Evolutionary conservation across 495 filamentous ascomycete species (phyloP), one percentile per base, ranked within the genome.

Genomic region (Penicillium pulvis): DNA sequence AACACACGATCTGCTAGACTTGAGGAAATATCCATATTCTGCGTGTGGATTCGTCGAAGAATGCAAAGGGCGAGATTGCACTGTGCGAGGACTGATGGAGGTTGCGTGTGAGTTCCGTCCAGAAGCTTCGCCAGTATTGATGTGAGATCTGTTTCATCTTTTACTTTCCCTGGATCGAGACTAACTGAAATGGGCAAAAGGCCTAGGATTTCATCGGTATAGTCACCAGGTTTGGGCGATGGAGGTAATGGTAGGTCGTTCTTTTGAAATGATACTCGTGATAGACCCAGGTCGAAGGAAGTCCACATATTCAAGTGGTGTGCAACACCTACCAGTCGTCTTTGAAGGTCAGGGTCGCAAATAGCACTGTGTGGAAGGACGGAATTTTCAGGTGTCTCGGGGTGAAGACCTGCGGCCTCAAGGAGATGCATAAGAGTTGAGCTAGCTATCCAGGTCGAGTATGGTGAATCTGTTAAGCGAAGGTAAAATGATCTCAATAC

Each of bases 361-460:
- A 66, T 53, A 9, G 47, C 54, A 7, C 53, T 52, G 17, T 53
- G 52, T 20, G 62, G 61, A 20, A 69, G 56, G 20, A 61, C 41
- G 2, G 64, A 62, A 20, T 63, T 51, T 16, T 51, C 35, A 1
- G 54, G 39, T 8, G 69, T 42, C 41, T 77, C 74, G 26, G 71
- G 69, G 47, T 83, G 77, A 7, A 85, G 62, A 0, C 76, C 77
- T 1, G 76, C 65, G 0, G 81, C 75, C 63, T 85, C 82, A 10
- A 81, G 67, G 6, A 83, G 55, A 50, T 85, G 82, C 67, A 84
- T 75, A n/a, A 77, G 56, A 8, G 68, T 80, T 45, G 72, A 78
- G 24, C 75, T 81, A 1, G 79, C 77, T 36, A 83, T 72, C 79
- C 80, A 83, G 1, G 77, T 69, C 2, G 73, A 55, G 53, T 83